Percentiles rank a stretch among this genome's conserved stretches.
These are phyloP conservation scores for Fusarium nelsonii DNA, from an alignment of 2,329 filamentous ascomycete species.

Conservation along the genomic window DNA sequence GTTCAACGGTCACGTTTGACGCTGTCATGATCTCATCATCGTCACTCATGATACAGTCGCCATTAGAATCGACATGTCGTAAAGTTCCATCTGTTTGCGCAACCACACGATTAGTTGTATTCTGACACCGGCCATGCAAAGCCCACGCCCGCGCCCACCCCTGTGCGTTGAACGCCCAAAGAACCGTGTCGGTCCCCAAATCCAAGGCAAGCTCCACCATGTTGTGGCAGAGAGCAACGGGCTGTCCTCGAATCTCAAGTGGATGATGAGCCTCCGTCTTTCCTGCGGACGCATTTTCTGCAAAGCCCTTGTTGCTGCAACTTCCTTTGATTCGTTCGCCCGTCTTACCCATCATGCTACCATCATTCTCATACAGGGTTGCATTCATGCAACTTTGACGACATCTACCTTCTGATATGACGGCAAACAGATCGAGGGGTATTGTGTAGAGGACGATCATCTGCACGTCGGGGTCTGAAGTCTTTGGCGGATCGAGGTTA, in stretches of 20 bases:
- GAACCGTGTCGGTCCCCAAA: constrained; percentile 51
- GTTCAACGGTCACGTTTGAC: constrained; percentile 19
- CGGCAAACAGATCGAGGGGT: constrained; percentile 66
- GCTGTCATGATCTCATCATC: constrained; percentile 6
- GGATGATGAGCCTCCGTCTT: constrained; percentile 40
- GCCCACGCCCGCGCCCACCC: constrained; percentile 53
- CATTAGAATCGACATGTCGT: constrained; percentile 50
- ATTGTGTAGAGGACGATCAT: constrained; percentile 71
- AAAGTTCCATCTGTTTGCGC: constrained; percentile 52
- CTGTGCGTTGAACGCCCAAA: constrained; percentile 54
- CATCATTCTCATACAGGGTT: constrained; percentile 14
- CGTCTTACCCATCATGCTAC: constrained; percentile 26
- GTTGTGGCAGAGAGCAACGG: constrained; percentile 49
- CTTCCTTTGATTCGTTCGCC: constrained; percentile 40
- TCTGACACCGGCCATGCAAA: constrained; percentile 43
- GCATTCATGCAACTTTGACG: constrained; percentile 11
- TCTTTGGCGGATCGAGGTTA: constrained; percentile 9
- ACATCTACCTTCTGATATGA: constrained; percentile 43
- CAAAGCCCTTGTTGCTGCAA: constrained; percentile 39
- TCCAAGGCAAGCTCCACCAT: constrained; percentile 52
- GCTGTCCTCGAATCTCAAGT: constrained; percentile 50
- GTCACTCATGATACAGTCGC: constrained; percentile 49
- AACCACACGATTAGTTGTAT: constrained; percentile 32
- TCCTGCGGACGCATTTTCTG: constrained; percentile 32
- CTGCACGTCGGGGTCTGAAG: constrained; percentile 48